phyloP scores from a whole-genome alignment of 169 alveolate genomes.

The Hepatocystis sp. region DNA sequence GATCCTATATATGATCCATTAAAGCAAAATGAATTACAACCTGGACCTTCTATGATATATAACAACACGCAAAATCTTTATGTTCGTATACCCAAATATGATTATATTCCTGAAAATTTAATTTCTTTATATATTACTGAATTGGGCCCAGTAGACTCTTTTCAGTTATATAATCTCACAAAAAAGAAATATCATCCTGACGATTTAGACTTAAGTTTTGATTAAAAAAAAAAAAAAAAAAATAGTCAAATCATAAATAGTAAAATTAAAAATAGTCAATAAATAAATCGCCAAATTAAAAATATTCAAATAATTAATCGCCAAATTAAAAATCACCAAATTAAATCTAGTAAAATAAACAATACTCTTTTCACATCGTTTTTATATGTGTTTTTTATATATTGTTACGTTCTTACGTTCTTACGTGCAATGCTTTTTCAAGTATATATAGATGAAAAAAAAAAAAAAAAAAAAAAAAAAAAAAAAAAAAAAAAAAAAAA shows the following conservation, averaged over 20 bases:
- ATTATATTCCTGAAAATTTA: constrained; percentile 54
- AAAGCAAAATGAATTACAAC: constrained; percentile 66
- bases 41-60: constrained; percentile 63
- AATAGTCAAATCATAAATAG: too few species aligned
- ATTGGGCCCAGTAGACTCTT: constrained; percentile 64
- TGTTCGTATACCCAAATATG: constrained; percentile 66
- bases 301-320: too few species aligned
- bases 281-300: too few species aligned
- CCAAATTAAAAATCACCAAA: too few species aligned
- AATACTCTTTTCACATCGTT: too few species aligned
- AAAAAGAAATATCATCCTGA: constrained; percentile 64
- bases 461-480: constrained; percentile 9
- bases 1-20: constrained; percentile 72
- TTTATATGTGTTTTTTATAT: too few species aligned
- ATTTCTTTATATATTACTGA: constrained; percentile 59
- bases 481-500: not conserved
- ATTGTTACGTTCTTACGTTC: too few species aligned
- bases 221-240: constrained; percentile 9
- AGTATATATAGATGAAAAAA: not conserved
- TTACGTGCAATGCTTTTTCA: not conserved
- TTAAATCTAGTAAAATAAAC: too few species aligned
- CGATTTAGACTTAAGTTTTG: constrained; percentile 62
- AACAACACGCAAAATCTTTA: constrained; percentile 37
- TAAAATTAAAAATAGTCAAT: too few species aligned
- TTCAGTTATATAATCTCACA: constrained; percentile 51